phyloP scores from a whole-genome alignment of 2,329 filamentous ascomycete genomes.

The Zymoseptoria crescenta region DNA sequence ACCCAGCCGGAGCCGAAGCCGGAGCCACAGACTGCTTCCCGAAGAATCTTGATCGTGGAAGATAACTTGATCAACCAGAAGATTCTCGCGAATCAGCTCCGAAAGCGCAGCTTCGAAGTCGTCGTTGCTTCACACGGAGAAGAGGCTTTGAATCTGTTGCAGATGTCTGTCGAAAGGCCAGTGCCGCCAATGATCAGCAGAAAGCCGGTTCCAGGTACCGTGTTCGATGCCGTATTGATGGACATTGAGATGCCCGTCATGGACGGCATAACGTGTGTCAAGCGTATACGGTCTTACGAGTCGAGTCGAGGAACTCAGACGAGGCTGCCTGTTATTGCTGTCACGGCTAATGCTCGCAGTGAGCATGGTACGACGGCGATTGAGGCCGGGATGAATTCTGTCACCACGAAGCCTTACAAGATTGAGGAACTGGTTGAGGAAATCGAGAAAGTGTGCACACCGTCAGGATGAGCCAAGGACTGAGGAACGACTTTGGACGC shows the following conservation, averaged over 20 bases:
- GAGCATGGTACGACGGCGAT: constrained; percentile 21
- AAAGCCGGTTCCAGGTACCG: constrained; percentile 7
- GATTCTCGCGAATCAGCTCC: constrained; percentile 21
- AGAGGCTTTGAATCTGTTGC: constrained; percentile 21
- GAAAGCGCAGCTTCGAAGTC: constrained; percentile 19
- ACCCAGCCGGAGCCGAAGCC: background rate
- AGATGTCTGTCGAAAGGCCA: constrained; percentile 4
- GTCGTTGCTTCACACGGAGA: constrained; percentile 20
- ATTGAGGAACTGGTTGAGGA: constrained; percentile 15
- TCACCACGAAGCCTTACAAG: constrained; percentile 18
- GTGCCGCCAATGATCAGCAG: background rate
- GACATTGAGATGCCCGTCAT: constrained; percentile 29
- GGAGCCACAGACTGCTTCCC: background rate
- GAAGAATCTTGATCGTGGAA: constrained; percentile 17
- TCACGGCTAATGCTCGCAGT: constrained; percentile 25
- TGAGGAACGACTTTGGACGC: background rate
- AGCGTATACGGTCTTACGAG: constrained; percentile 22
- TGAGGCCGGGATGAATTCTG: constrained; percentile 22
- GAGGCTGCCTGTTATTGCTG: constrained; percentile 23
- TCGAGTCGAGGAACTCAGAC: constrained; percentile 5
- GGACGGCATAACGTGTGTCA: constrained; percentile 22
- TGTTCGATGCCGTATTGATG: constrained; percentile 23
- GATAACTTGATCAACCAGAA: constrained; percentile 27
- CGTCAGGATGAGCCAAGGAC: background rate
- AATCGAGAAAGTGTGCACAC: constrained; percentile 10